Conservation (phyloP, 116 monocot genomes). For the Thalassia testudinum region DNA sequence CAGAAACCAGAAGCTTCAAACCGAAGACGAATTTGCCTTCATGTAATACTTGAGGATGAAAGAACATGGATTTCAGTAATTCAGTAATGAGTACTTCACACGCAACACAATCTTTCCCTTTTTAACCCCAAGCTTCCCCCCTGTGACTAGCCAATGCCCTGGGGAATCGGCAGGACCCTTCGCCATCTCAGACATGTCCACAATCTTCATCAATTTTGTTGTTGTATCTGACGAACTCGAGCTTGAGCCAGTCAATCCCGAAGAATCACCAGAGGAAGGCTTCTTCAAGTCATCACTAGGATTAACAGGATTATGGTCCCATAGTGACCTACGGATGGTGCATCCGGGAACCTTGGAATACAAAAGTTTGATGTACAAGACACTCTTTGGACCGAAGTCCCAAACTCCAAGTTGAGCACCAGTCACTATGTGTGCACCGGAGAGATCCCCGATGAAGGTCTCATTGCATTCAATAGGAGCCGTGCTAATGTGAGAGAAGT, state of each 20-base stretch:
- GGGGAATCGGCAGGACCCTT: slow-evolving; percentile 71
- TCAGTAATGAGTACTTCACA: slow-evolving; percentile 81
- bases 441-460: slow-evolving; percentile 36
- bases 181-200: slow-evolving; percentile 55
- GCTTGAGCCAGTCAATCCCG: slow-evolving; percentile 11
- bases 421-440: slow-evolving; percentile 61
- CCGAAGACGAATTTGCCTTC: too few species aligned
- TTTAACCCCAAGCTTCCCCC: slow-evolving; percentile 78
- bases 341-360: slow-evolving; percentile 61
- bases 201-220: slow-evolving; percentile 38
- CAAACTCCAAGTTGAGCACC: slow-evolving; percentile 88
- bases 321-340: slow-evolving; percentile 59
- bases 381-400: slow-evolving; percentile 74
- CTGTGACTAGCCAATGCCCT: slow-evolving; percentile 92
- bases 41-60: too few species aligned
- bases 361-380: slow-evolving; percentile 68
- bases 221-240: slow-evolving; percentile 23
- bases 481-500: slow-evolving; percentile 84
- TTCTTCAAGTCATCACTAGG: slow-evolving; percentile 8
- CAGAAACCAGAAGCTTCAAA: too few species aligned
- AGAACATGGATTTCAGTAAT: slow-evolving; percentile 18
- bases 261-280: background rate
- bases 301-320: slow-evolving; percentile 46
- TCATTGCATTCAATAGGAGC: slow-evolving; percentile 59
- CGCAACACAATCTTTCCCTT: slow-evolving; percentile 73